A percentile compares a stretch with the other conserved stretches of the same genome.
Evolutionary conservation across 1,284 basidiomycete species (phyloP).

Genomic region (Golubevia sp.): DNA sequence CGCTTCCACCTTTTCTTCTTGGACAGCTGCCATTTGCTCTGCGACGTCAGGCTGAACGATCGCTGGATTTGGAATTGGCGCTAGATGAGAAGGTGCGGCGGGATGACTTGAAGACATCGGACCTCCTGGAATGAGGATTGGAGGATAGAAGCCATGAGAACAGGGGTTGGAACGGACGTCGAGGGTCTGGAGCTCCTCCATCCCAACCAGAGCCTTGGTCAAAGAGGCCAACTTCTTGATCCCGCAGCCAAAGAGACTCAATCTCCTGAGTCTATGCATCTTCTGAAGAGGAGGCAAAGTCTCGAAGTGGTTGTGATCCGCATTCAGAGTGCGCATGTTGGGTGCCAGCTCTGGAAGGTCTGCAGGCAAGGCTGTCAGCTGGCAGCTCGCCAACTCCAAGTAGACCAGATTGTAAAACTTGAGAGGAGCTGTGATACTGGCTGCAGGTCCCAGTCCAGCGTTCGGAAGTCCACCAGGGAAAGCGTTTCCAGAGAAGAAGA

Average conservation of each 20-base stretch:
- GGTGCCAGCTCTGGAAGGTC: constrained; percentile 74
- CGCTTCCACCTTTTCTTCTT: constrained; percentile 17
- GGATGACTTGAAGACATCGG: not conserved
- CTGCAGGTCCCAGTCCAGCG: constrained; percentile 51
- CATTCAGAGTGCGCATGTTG: constrained; percentile 86
- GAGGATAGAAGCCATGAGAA: constrained; percentile 54
- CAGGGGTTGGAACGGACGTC: constrained; percentile 53
- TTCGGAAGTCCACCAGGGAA: constrained; percentile 19
- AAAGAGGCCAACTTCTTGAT: constrained; percentile 34
- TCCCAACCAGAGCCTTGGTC: constrained; percentile 30
- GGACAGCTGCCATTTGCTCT: not conserved
- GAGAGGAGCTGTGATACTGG: too few species aligned
- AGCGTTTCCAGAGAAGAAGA: constrained; percentile 86
- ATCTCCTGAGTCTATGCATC: constrained; percentile 43
- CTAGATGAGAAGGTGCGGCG: constrained; percentile 10
- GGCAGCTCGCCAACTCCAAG: constrained; percentile 88
- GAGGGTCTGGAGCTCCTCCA: constrained; percentile 38
- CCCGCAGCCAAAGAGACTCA: constrained; percentile 50
- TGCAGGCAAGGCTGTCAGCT: constrained; percentile 75
- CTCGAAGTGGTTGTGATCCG: constrained; percentile 53
- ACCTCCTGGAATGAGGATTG: constrained; percentile 23
- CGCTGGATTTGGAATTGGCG: constrained; percentile 46
- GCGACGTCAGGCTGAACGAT: constrained; percentile 40
- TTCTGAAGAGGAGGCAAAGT: constrained; percentile 27
- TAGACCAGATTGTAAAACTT: constrained; percentile 84